phyloP scores from a whole-genome alignment of 2,329 filamentous ascomycete species.

The Orbilia oligospora region DNA sequence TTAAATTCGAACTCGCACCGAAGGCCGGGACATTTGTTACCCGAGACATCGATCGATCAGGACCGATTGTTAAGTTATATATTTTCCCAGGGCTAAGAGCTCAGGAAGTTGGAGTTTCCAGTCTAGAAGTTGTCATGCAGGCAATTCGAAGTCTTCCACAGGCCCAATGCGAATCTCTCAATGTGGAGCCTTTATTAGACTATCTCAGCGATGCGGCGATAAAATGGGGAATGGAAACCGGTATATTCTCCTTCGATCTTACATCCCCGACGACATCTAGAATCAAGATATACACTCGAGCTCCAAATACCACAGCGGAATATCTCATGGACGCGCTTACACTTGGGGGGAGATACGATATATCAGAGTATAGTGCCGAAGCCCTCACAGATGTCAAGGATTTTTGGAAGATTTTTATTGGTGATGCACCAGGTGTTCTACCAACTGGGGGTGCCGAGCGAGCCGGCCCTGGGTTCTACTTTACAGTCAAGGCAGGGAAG shows the following conservation, averaged over 20 bases:
- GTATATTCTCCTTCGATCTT: conserved; percentile 63
- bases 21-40: conserved; percentile 63
- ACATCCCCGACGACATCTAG: conserved; percentile 61
- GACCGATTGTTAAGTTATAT: conserved; percentile 63
- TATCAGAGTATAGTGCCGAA: conserved; percentile 56
- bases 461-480: conserved; percentile 64
- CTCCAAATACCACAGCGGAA: conserved; percentile 61
- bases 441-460: conserved; percentile 60
- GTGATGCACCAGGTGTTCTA: conserved; percentile 61
- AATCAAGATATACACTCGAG: conserved; percentile 64
- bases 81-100: conserved; percentile 63
- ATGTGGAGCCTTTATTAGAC: conserved; percentile 62
- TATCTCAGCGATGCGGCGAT: conserved; percentile 62
- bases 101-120: conserved; percentile 62
- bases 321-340: conserved; percentile 64
- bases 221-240: conserved; percentile 63
- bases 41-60: conserved; percentile 63
- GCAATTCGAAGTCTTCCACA: conserved; percentile 62
- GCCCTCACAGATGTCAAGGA: conserved; percentile 62
- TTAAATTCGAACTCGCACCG: conserved; percentile 63
- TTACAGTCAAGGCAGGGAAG: conserved; percentile 62
- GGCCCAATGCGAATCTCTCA: conserved; percentile 61
- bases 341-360: conserved; percentile 61
- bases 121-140: conserved; percentile 62
- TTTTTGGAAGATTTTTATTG: conserved; percentile 63